Evolutionary conservation across 306 rosid genomes (phyloP).

Genomic region (Ochetophila trinervis): DNA sequence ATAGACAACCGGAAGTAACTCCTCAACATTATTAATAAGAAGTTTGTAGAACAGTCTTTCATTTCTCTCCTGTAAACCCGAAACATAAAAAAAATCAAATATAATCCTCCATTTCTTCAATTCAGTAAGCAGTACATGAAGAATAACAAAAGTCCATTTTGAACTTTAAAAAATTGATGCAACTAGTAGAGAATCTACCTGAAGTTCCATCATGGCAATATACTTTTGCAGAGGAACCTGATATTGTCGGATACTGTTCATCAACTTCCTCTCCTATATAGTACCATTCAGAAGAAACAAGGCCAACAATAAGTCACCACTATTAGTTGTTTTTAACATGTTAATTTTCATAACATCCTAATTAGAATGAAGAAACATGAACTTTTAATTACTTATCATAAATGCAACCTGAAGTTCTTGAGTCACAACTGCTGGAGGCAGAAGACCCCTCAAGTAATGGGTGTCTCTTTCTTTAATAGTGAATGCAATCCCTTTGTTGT

Average conservation of each 20-base stretch:
- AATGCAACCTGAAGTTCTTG: slow-evolving; percentile 83
- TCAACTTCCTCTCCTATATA: slow-evolving; percentile 68
- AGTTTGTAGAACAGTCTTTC: slow-evolving; percentile 84
- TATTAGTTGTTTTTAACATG: neutral
- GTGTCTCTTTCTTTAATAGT: slow-evolving; percentile 90
- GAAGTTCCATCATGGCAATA: slow-evolving; percentile 85
- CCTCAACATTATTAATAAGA: slow-evolving; percentile 80
- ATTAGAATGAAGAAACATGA: neutral
- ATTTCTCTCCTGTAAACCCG: slow-evolving; percentile 76
- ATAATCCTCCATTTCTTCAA: slow-evolving; percentile 12
- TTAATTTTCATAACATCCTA: neutral
- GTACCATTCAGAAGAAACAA: slow-evolving; percentile 11
- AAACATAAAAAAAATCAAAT: slow-evolving; percentile 18
- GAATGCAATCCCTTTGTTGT: slow-evolving; percentile 93
- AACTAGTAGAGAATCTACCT: slow-evolving; percentile 36
- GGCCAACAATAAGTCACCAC: neutral
- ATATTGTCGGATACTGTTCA: slow-evolving; percentile 65
- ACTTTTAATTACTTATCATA: neutral
- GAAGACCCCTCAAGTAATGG: slow-evolving; percentile 92
- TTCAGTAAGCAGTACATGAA: neutral
- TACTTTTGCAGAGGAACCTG: slow-evolving; percentile 84
- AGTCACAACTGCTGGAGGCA: slow-evolving; percentile 61
- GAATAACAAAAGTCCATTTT: neutral
- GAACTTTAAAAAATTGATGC: neutral
- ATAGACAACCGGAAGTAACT: slow-evolving; percentile 85